Evolutionary conservation across 2,329 filamentous ascomycete genomes (phyloP), one percentile per base, ranked within the genome.

Genomic region (Lecanoromycetidae sp.): DNA sequence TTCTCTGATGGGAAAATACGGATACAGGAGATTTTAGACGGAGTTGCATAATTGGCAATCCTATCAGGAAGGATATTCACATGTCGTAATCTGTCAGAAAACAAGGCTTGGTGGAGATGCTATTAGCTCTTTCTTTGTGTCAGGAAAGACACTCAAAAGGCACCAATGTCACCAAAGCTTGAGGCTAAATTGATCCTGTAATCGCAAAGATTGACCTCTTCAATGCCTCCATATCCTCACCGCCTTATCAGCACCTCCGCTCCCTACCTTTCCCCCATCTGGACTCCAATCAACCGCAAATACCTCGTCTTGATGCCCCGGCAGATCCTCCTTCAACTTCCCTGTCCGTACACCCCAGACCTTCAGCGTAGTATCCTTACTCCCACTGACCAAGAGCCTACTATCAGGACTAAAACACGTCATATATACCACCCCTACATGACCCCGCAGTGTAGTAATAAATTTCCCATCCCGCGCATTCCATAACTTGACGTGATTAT

Each of bases 401-500:
- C 84, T 93, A 63, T 98, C 91, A 2, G 91, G 84, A 9, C 85
- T 93, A 69, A 95, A 98, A 34, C 83, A 81, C 58, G 84, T 87
- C 67, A 93, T 87, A 61, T 95, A 96, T 13, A 96, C 88, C 1
- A 88, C 82, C 1, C 84, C 87, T 3, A 87, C 88, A 64, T 96
- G 91, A 6, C 87, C 91, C 45, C 88, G 77, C 25, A 96, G 73
- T 0, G 87, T 94, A 58, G 82, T 82, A 56, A 94, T 78, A 65
- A 95, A 96, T 54, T 81, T 76, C 52, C 76, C 79, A 54, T 81
- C 84, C 60, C 76, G 74, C 2, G 82, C 84, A 55, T 80, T 85
- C 88, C 88, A 96, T 22, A 95, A 67, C 66, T 94, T 94, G 57
- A 90, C 87, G 58, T 90, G 85, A 62, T 96, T 98, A 63, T 98